phyloP scores from a whole-genome alignment of 352 stramenopile genomes.

The Stephanocyclus meneghinianus region DNA sequence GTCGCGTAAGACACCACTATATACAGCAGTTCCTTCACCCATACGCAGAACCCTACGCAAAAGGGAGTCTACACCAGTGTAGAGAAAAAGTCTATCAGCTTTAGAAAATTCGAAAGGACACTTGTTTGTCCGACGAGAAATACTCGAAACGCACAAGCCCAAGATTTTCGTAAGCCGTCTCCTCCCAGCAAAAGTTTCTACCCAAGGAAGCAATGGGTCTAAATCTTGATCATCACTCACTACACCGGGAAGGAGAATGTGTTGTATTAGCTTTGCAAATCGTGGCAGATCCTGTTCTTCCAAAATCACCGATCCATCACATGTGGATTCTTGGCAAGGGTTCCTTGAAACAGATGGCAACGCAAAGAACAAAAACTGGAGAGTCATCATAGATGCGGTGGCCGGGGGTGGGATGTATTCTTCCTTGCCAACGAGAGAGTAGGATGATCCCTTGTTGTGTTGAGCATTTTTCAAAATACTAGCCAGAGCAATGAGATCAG shows the following conservation, averaged over 20 bases:
- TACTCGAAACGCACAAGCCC: constrained; percentile 48
- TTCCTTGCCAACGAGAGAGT: constrained; percentile 11
- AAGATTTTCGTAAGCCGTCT: constrained; percentile 63
- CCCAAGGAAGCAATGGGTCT: constrained; percentile 69
- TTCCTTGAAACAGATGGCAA: constrained; percentile 32
- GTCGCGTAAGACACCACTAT: constrained; percentile 18
- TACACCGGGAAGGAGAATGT: constrained; percentile 68
- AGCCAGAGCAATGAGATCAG: constrained; percentile 61
- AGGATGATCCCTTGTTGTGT: not conserved
- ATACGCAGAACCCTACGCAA: constrained; percentile 47
- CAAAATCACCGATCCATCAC: constrained; percentile 27
- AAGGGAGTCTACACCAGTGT: constrained; percentile 34
- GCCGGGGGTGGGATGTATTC: constrained; percentile 68
- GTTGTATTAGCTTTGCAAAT: constrained; percentile 55
- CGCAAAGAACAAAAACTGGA: constrained; percentile 73
- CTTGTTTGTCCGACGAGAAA: constrained; percentile 30
- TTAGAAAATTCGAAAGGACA: not conserved
- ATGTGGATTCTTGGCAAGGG: constrained; percentile 16
- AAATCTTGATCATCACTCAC: constrained; percentile 53
- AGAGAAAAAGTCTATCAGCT: not conserved
- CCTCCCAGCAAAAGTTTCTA: constrained; percentile 47
- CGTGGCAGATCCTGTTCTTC: constrained; percentile 41
- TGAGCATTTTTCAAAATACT: constrained; percentile 56
- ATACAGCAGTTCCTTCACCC: not conserved
- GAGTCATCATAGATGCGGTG: constrained; percentile 60